phyloP scores from a whole-genome alignment of 768 basidiomycete species.

The Boletus subcaerulescens region DNA sequence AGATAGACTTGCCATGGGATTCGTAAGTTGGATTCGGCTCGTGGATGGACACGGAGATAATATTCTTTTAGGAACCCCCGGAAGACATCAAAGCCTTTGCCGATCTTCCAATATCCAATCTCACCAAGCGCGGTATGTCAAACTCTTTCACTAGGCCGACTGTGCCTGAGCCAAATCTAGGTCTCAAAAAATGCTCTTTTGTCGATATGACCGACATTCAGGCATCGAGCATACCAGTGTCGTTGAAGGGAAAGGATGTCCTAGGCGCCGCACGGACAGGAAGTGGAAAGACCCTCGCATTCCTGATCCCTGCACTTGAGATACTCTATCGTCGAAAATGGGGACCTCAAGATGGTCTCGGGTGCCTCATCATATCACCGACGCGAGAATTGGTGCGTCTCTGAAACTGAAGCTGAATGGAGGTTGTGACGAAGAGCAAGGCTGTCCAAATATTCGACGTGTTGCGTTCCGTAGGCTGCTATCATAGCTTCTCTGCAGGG shows the following conservation, averaged over 20 bases:
- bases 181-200: slow-evolving; percentile 85
- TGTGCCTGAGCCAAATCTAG: slow-evolving; percentile 36
- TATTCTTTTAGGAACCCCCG: slow-evolving; percentile 44
- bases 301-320: slow-evolving; percentile 66
- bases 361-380: slow-evolving; percentile 90
- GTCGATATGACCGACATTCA: slow-evolving; percentile 85
- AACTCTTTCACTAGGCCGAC: not conserved
- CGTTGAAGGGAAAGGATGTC: slow-evolving; percentile 62
- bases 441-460: slow-evolving; percentile 99
- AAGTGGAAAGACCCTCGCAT: slow-evolving; percentile 73
- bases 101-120: slow-evolving; percentile 74
- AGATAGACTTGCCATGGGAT: slow-evolving; percentile 47
- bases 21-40: slow-evolving; percentile 37
- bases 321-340: slow-evolving; percentile 61
- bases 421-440: slow-evolving; percentile 36
- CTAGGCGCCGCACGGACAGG: slow-evolving; percentile 70
- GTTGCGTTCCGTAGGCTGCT: slow-evolving; percentile 86
- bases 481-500: slow-evolving; percentile 91
- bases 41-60: slow-evolving; percentile 9
- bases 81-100: slow-evolving; percentile 53
- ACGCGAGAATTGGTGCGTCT: slow-evolving; percentile 82
- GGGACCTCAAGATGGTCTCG: slow-evolving; percentile 73
- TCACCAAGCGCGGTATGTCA: slow-evolving; percentile 65
- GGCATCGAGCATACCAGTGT: slow-evolving; percentile 53
- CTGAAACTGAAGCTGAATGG: not conserved